Base-by-base conservation (phyloP, 2,329 filamentous ascomycete genomes). In the Boeremia exigua region DNA sequence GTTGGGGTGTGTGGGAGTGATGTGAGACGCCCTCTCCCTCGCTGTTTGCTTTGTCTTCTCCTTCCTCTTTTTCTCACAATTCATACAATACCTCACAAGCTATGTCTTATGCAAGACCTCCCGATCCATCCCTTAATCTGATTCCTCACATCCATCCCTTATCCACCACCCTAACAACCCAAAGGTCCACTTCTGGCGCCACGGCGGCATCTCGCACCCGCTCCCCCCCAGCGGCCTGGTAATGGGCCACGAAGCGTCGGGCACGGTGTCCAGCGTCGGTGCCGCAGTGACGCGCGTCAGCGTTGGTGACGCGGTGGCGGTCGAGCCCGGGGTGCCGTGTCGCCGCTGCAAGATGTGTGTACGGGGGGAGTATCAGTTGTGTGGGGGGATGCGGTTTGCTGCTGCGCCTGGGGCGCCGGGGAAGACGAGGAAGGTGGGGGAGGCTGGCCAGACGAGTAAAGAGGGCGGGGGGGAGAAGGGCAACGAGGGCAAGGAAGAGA, bases 311-410 rank as follows among this genome's bases (percentile, higher is more conserved):
- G 89, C 92, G 64, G 91, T 98, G 54, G 94, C 94, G 52, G 84
- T 97, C 71, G 94, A 97, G 80, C 94, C 93, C 56, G 95, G 96
- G 73, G 84, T 96, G 60, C 92, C 95, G 73, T 97, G 94, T 82
- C 86, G 88, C 74, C 84, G 85, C 66, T 97, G 93, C 83, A 89
- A 92, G 76, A 88, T 90, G 11, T 97, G 93, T 77, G 82, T 96
- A 65, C 92, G 89, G 10, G 94, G 94, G 38, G 87, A 90, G 60
- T 98, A 97, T 82, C 96, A 97, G 75, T 91, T 93, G 48, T 97
- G 94, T 79, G 89, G 92, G 66, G 83, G 82, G 42, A 92, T 97
- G 66, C 81, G 84, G 48, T 98, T 98, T 80, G 83, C 95, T 34
- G 95, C 91, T n/a, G n/a, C n/a, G n/a, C n/a, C n/a, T n/a, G n/a